Evolutionary conservation across 83 land plant genomes (phyloP).

Genomic region (Picea abies): DNA sequence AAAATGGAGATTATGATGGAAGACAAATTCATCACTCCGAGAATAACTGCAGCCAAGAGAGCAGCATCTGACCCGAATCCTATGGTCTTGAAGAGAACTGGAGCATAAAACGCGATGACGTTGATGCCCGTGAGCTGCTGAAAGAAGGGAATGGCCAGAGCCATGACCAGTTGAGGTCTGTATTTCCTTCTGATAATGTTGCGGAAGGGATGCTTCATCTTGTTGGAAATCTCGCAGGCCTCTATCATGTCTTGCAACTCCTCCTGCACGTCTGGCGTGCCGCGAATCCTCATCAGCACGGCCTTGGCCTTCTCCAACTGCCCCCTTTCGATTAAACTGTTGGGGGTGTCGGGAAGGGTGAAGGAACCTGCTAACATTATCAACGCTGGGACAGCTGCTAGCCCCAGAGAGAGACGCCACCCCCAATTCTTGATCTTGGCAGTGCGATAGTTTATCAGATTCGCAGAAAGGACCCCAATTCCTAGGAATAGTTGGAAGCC

Average conservation of each 20-base stretch:
- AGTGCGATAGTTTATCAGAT: slow-evolving; percentile 76
- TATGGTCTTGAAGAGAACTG: slow-evolving; percentile 5
- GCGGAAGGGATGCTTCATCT: slow-evolving; percentile 63
- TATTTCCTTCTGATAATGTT: slow-evolving; percentile 39
- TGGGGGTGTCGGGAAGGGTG: slow-evolving; percentile 79
- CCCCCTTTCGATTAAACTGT: slow-evolving; percentile 64
- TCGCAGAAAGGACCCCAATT: slow-evolving; percentile 68
- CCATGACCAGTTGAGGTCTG: slow-evolving; percentile 68
- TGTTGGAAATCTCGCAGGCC: slow-evolving; percentile 47
- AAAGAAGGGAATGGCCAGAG: slow-evolving; percentile 48
- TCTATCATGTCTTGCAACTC: slow-evolving; percentile 61
- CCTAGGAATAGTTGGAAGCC: slow-evolving; percentile 76
- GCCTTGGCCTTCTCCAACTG: slow-evolving; percentile 28
- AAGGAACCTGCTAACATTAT: slow-evolving; percentile 60
- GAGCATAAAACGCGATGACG: slow-evolving; percentile 15
- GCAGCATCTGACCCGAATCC: slow-evolving; percentile 2
- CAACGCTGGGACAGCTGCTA: slow-evolving; percentile 63
- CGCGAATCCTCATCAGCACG: slow-evolving; percentile 54
- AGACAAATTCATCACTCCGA: not conserved
- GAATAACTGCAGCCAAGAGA: slow-evolving; percentile 13
- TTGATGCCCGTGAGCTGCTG: slow-evolving; percentile 31
- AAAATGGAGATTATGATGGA: slow-evolving; percentile 8
- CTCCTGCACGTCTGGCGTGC: slow-evolving; percentile 46
- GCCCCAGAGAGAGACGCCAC: slow-evolving; percentile 78
- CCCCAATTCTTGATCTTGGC: slow-evolving; percentile 62